phyloP scores from a whole-genome alignment of 192 early-diverging fungal genomes.

The Phlyctochytrium bullatum region DNA sequence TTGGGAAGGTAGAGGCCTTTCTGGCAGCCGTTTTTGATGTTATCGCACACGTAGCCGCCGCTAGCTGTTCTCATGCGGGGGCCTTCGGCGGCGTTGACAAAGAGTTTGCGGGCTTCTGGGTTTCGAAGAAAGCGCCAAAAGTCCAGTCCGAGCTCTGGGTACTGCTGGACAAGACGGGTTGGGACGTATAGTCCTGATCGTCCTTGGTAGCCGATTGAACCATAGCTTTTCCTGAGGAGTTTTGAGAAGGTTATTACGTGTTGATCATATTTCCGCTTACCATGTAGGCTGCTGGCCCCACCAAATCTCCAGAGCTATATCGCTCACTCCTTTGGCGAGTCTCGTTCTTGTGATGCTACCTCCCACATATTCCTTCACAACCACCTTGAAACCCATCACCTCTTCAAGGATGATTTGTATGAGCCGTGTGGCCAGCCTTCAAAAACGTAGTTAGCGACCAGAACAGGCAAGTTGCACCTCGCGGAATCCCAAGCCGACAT shows the following conservation, averaged over 20 bases:
- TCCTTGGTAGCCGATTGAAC: constrained; percentile 15
- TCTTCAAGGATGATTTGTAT: not conserved
- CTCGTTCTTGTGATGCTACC: too few relatives aligned
- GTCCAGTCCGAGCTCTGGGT: constrained; percentile 14
- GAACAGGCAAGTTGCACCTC: too few relatives aligned
- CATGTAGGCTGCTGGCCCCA: not conserved
- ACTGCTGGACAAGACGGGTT: constrained; percentile 6
- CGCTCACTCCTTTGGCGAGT: too few relatives aligned
- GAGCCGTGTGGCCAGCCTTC: not conserved
- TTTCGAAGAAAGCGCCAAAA: constrained; percentile 27
- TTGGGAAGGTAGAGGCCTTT: not conserved
- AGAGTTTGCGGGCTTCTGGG: not conserved
- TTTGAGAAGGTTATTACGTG: not conserved
- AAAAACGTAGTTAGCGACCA: too few relatives aligned
- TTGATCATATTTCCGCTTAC: not conserved
- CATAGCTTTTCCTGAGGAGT: not conserved
- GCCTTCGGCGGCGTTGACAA: not conserved
- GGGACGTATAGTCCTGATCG: constrained; percentile 17
- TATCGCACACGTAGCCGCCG: not conserved
- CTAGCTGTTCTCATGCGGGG: not conserved
- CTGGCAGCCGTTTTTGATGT: not conserved
- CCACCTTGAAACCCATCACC: not conserved
- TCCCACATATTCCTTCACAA: too few relatives aligned
- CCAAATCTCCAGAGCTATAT: constrained; percentile 1
- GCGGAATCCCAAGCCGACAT: too few relatives aligned